Conservation (phyloP, 2,329 filamentous ascomycete species). For the Pseudogymnoascus sp. region DNA sequence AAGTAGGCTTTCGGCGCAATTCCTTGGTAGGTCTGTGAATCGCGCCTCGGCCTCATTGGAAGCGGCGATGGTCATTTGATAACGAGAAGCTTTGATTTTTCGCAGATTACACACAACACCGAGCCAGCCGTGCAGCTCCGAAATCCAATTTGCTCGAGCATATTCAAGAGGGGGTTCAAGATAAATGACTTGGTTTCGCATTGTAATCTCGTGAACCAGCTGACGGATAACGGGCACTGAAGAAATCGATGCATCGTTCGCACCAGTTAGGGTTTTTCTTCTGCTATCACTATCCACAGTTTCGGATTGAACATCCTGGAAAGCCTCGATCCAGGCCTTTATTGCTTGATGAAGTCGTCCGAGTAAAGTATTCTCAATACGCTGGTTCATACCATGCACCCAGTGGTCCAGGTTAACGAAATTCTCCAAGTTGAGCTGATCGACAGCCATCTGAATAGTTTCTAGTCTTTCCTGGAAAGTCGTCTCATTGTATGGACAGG, state of each 20-base stretch:
- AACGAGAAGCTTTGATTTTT: conserved; percentile 89
- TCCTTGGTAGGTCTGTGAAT: conserved; percentile 76
- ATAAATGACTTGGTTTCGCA: conserved; percentile 97
- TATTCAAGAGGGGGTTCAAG: conserved; percentile 88
- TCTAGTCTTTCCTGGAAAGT: conserved; percentile 75
- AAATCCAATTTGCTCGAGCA: conserved; percentile 86
- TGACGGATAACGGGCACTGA: conserved; percentile 57
- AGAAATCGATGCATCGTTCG: conserved; percentile 29
- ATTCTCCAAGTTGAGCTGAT: conserved; percentile 92
- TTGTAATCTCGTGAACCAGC: conserved; percentile 84
- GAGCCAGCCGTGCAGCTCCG: conserved; percentile 88
- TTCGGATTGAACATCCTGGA: conserved; percentile 50
- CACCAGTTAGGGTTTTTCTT: conserved; percentile 40
- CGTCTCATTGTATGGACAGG: conserved; percentile 72
- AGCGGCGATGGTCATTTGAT: conserved; percentile 77
- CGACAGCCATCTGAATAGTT: conserved; percentile 81
- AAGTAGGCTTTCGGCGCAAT: conserved; percentile 71
- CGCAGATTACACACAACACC: conserved; percentile 85
- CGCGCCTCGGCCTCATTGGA: conserved; percentile 55
- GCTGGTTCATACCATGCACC: conserved; percentile 79
- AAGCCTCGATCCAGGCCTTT: conserved; percentile 77
- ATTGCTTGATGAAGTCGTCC: conserved; percentile 79
- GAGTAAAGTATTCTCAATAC: conserved; percentile 73
- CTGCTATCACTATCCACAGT: conserved; percentile 37
- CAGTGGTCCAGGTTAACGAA: conserved; percentile 89